Base-by-base conservation (phyloP, 768 basidiomycete species). In the Lentinula lateritia region DNA sequence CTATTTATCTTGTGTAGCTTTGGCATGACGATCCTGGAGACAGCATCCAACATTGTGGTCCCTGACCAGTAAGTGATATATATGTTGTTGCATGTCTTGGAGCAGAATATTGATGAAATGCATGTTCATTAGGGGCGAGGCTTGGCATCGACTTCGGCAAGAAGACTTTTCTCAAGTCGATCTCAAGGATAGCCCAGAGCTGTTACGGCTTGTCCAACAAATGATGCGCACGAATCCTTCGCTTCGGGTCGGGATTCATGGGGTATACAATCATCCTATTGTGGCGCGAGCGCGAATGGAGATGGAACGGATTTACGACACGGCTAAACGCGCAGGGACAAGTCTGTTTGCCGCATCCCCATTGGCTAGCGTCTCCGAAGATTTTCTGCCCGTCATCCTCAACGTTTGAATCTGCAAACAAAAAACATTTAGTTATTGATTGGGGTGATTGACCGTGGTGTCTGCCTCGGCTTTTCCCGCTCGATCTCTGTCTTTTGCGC, bases 1-100 rank as follows among this genome's bases (percentile, higher is more conserved):
- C 48, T 67, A 69, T 61, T 63, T 67, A 63, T 46, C 52, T 38
- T 62, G 65, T 68, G 58, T 71, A 95, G 95, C 76, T 83, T 99
- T 71, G 97, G 97, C 60, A 92, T 98, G 83, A 91, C 92, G 64
- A 87, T 98, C 76, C 83, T 99, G 58, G 97, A 99, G 80, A 89
- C 93, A 59, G 91, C 95, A 57, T 85, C 93, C 64, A 99, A 99
- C 71, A 94, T 98, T 68, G 85, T 97, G 56, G 93, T 99, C 50
- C 97, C 97, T 74, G 94, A 95, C 76, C 95, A 91, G 93, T 93
- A 70, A 80, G 94, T 85, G 9, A 20, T 48, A 23, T 23, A 20
- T 48, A 23, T 23, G 23, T 23, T 23, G 23, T 23, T 48, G 20
- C 20, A 48, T 48, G 46, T 57, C 57, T 55, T 60, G 34, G 55